Conservation (phyloP, 306 rosid species). For the Medicago lupulina region DNA sequence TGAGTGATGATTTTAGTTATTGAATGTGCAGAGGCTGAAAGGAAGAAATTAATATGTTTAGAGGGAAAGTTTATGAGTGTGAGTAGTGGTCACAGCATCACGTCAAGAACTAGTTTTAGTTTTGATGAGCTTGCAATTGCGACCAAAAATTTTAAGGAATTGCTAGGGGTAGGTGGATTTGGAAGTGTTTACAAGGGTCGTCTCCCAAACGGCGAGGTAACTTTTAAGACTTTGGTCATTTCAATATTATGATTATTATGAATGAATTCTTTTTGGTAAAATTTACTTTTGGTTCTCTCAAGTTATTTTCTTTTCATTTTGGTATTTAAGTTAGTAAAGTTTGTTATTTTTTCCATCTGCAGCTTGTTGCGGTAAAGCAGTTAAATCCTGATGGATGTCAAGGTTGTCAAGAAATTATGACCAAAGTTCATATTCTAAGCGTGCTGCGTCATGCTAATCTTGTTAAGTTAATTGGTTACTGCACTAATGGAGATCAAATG, state of each 20-base stretch:
- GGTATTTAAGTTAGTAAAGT: no score
- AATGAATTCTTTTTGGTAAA: background rate
- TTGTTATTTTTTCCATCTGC: conserved; percentile 3
- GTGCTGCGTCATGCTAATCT: conserved; percentile 86
- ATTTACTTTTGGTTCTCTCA: background rate
- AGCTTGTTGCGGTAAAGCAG: conserved; percentile 91
- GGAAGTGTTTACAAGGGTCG: conserved; percentile 96
- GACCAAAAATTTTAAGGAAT: conserved; percentile 64
- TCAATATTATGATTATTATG: background rate
- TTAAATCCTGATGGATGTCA: conserved; percentile 82
- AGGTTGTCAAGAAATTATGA: conserved; percentile 89
- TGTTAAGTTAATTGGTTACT: conserved; percentile 89
- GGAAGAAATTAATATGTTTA: background rate
- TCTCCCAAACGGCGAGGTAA: conserved; percentile 63
- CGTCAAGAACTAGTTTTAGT: conserved; percentile 51
- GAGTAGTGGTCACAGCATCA: conserved; percentile 24
- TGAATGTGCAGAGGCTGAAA: background rate
- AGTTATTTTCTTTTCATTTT: no score
- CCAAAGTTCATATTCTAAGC: conserved; percentile 95
- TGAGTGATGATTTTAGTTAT: background rate
- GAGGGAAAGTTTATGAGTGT: conserved; percentile 40
- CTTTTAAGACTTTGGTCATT: background rate
- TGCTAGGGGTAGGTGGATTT: conserved; percentile 98
- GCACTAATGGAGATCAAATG: conserved; percentile 93
- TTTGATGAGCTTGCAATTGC: conserved; percentile 86